Evolutionary conservation across 2,329 filamentous ascomycete species (phyloP).

Genomic region (Apiospora kogelbergensis): DNA sequence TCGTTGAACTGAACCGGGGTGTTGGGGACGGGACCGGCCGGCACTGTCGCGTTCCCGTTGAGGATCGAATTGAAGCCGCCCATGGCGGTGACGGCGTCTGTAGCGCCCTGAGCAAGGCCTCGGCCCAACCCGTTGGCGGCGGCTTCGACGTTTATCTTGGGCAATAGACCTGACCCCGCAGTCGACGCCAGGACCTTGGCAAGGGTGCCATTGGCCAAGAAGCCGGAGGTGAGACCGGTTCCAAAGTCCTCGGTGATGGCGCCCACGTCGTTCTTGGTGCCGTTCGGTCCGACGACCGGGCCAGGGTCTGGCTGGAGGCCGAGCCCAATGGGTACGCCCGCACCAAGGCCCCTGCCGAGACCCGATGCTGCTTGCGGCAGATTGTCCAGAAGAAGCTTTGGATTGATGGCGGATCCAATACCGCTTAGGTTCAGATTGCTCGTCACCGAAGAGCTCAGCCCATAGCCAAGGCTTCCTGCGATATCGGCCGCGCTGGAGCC

Average conservation of each 20-base stretch:
- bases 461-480: constrained; percentile 23
- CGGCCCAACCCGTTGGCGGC: constrained; percentile 35
- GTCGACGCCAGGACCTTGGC: constrained; percentile 20
- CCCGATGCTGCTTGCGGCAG: constrained; percentile 26
- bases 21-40: constrained; percentile 16
- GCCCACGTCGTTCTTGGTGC: constrained; percentile 17
- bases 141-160: constrained; percentile 23
- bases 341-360: constrained; percentile 27
- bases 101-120: constrained; percentile 34
- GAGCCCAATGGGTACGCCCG: constrained; percentile 26
- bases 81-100: constrained; percentile 31
- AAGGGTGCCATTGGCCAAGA: constrained; percentile 33
- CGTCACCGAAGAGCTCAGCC: constrained; percentile 20
- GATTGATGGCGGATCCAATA: neutral
- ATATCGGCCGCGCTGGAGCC: constrained; percentile 16
- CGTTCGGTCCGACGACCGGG: neutral
- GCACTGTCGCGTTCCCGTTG: constrained; percentile 25
- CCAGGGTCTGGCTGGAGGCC: constrained; percentile 25
- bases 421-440: constrained; percentile 18
- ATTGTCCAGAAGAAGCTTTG: constrained; percentile 15
- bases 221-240: constrained; percentile 27
- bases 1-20: constrained; percentile 33
- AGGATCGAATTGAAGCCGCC: constrained; percentile 32
- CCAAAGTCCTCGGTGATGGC: constrained; percentile 25
- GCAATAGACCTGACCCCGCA: neutral